A percentile compares a stretch with the other conserved stretches of the same genome.
These are phyloP conservation scores for Aspergillus neotritici DNA, from an alignment of 2,329 filamentous ascomycete genomes.

Conservation along the genomic window DNA sequence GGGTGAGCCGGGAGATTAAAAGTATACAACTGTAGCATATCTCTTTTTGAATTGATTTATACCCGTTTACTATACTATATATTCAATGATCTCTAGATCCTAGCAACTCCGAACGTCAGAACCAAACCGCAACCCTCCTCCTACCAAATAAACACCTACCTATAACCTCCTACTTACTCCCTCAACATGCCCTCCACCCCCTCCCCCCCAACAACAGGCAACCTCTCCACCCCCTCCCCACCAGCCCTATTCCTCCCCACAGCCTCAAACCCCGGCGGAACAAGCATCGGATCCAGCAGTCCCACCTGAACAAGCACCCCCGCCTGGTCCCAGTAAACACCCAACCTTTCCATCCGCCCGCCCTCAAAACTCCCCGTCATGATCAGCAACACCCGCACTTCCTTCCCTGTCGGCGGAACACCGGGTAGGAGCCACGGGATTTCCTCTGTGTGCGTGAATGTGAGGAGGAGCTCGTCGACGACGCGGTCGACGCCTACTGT, in stretches of 20 bases:
- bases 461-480: slow-evolving; percentile 53
- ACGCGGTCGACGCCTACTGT: slow-evolving; percentile 53
- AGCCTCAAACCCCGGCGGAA: slow-evolving; percentile 43
- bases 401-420: slow-evolving; percentile 49
- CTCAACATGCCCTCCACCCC: slow-evolving; percentile 22
- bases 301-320: slow-evolving; percentile 56
- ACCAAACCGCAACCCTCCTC: background rate
- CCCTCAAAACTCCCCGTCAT: slow-evolving; percentile 42
- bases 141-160: no score
- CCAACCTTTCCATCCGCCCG: slow-evolving; percentile 42
- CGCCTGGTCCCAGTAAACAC: slow-evolving; percentile 60
- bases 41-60: background rate
- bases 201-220: slow-evolving; percentile 34
- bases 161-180: no score
- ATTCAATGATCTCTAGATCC: background rate
- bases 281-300: slow-evolving; percentile 49
- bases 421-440: slow-evolving; percentile 54
- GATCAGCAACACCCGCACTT: slow-evolving; percentile 51
- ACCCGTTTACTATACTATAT: background rate
- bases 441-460: slow-evolving; percentile 50
- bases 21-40: background rate
- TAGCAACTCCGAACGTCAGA: background rate
- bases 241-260: slow-evolving; percentile 25
- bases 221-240: slow-evolving; percentile 20
- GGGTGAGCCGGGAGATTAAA: slow-evolving; percentile 50